Percentiles rank a stretch among this genome's conserved stretches.
These are phyloP conservation scores for Nyssa sinensis DNA, from an alignment of 148 eudicot species.

Conservation along the genomic window DNA sequence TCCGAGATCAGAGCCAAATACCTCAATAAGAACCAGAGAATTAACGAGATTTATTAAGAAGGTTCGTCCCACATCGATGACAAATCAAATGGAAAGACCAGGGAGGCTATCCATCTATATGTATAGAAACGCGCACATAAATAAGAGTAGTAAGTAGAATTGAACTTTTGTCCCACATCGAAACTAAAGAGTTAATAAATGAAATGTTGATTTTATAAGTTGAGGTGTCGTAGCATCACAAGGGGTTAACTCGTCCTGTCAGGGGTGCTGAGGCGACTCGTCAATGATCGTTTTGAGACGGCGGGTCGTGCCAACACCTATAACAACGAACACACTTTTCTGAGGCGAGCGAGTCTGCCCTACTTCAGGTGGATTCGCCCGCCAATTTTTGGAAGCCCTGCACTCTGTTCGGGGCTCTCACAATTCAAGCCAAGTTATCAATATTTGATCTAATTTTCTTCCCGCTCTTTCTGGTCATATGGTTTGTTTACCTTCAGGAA, in stretches of 20 bases:
- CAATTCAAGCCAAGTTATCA: no score
- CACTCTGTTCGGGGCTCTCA: neutral
- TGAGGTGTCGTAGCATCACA: neutral
- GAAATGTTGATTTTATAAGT: neutral
- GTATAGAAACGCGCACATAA: no score
- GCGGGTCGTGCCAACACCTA: conserved; percentile 45
- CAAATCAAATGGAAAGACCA: no score
- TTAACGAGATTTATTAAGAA: no score
- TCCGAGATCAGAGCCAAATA: no score
- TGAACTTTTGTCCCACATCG: neutral
- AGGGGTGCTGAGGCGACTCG: conserved; percentile 48
- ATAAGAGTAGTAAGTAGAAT: no score
- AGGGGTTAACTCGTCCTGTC: conserved; percentile 27
- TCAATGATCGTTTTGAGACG: conserved; percentile 39
- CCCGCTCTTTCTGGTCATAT: no score
- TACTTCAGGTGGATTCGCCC: conserved; percentile 30
- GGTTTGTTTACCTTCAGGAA: no score
- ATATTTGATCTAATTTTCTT: no score
- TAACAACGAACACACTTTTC: conserved; percentile 26
- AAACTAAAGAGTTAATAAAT: neutral
- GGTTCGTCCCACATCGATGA: no score
- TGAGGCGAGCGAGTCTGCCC: conserved; percentile 24
- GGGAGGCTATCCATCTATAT: no score
- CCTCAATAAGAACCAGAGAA: no score
- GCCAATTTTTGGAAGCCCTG: conserved; percentile 45